Evolutionary conservation across 148 eudicot species (phyloP).

Genomic region (Polygonum maritimum): DNA sequence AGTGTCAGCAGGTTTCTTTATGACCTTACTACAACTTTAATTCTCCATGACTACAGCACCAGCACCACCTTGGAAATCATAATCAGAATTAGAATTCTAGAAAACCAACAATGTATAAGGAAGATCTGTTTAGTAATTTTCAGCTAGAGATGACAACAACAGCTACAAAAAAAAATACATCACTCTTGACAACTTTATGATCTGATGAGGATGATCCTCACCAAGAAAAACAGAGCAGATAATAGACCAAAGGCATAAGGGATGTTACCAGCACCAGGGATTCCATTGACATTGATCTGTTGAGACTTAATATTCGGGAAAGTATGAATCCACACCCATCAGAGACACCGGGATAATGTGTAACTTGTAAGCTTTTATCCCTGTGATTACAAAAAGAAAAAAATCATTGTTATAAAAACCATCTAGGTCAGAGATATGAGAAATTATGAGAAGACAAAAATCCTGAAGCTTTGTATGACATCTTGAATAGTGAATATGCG

Average conservation of each 20-base stretch:
- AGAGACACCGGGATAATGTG: slow-evolving; percentile 74
- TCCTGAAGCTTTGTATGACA: slow-evolving; percentile 98
- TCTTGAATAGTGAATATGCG: slow-evolving; percentile 94
- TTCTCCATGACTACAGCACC: slow-evolving; percentile 39
- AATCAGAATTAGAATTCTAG: slow-evolving; percentile 38
- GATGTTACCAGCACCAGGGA: slow-evolving; percentile 61
- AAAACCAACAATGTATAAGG: background rate
- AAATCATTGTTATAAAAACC: background rate
- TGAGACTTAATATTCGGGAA: slow-evolving; percentile 70
- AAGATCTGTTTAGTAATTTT: background rate
- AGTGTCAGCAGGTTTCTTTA: slow-evolving; percentile 15
- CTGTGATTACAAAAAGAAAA: slow-evolving; percentile 7
- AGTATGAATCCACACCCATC: slow-evolving; percentile 87
- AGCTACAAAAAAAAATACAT: no score
- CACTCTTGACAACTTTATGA: no score
- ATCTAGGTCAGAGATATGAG: background rate
- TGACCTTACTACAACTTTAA: slow-evolving; percentile 21
- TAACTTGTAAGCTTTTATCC: slow-evolving; percentile 84
- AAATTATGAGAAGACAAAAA: slow-evolving; percentile 7
- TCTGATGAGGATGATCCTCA: slow-evolving; percentile 36
- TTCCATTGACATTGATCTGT: slow-evolving; percentile 88
- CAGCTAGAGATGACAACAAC: no score
- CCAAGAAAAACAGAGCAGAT: slow-evolving; percentile 41
- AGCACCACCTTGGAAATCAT: slow-evolving; percentile 83
- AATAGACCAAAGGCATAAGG: slow-evolving; percentile 85